phyloP scores from a whole-genome alignment of 2,329 filamentous ascomycete genomes.

The Byssochlamys sp. region DNA sequence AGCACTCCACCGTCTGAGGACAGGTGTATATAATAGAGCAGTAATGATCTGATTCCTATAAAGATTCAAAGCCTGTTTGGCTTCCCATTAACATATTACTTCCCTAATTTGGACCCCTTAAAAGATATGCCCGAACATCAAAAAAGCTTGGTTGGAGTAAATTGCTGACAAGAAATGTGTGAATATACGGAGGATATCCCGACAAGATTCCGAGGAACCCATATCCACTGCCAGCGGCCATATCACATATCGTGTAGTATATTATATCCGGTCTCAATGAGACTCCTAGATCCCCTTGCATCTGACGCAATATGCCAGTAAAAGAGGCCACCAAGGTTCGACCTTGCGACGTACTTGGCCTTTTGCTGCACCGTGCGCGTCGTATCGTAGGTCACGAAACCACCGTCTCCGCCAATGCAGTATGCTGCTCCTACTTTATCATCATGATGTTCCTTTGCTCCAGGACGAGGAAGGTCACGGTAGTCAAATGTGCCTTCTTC shows the following conservation, averaged over 20 bases:
- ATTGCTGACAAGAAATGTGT: too few relatives aligned
- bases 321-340: conserved; percentile 64
- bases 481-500: conserved; percentile 68
- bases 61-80: too few relatives aligned
- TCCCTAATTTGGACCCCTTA: too few relatives aligned
- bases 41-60: too few relatives aligned
- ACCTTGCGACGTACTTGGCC: conserved; percentile 61
- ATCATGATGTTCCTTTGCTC: conserved; percentile 58
- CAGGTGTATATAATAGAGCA: too few relatives aligned
- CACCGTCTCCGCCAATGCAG: conserved; percentile 60
- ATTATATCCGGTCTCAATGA: conserved; percentile 52
- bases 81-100: too few relatives aligned
- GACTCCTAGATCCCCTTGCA: conserved; percentile 45
- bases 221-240: background rate
- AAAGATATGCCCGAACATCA: too few relatives aligned
- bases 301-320: conserved; percentile 75
- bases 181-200: too few relatives aligned
- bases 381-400: conserved; percentile 73
- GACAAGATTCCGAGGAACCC: background rate
- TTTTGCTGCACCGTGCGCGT: conserved; percentile 67
- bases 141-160: too few relatives aligned
- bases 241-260: conserved; percentile 39
- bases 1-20: too few relatives aligned
- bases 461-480: conserved; percentile 53
- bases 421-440: conserved; percentile 58